Evolutionary conservation across 1,139 yeast species (phyloP).

Genomic region (Schizosaccharomyces versatilis): DNA sequence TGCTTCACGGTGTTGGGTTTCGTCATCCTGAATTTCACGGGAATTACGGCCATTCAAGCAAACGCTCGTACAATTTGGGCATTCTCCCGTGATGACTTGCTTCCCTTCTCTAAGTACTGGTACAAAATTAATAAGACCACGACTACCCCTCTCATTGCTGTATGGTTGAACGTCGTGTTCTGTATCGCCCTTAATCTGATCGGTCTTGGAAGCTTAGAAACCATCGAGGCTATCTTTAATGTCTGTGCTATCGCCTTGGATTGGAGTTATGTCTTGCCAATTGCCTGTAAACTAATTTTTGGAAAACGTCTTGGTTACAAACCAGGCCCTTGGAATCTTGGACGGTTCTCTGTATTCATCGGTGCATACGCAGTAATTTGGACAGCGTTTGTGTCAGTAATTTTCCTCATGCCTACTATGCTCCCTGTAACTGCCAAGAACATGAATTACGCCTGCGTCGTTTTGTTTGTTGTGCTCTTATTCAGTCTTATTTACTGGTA

Average conservation of each 20-base stretch:
- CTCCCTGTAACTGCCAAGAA: conserved; percentile 15
- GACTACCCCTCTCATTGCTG: conserved; percentile 9
- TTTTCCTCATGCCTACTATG: conserved; percentile 14
- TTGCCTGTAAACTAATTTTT: conserved; percentile 22
- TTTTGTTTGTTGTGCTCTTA: conserved; percentile 14
- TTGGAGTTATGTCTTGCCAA: conserved; percentile 38
- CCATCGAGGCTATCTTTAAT: conserved; percentile 39
- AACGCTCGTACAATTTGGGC: conserved; percentile 75
- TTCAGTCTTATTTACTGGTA: conserved; percentile 9
- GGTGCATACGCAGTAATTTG: conserved; percentile 15
- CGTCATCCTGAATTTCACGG: conserved; percentile 32
- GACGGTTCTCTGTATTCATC: conserved; percentile 25
- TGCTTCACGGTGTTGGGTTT: conserved; percentile 17
- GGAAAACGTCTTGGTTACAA: conserved; percentile 24
- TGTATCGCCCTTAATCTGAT: conserved; percentile 25
- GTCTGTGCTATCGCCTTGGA: conserved; percentile 39
- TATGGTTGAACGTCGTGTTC: conserved; percentile 9
- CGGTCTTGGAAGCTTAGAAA: conserved; percentile 36
- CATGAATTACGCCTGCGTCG: conserved; percentile 42
- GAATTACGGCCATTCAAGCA: conserved; percentile 45
- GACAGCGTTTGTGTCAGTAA: conserved; percentile 30
- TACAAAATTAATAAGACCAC: conserved; percentile 6
- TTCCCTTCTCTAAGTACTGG: conserved; percentile 33
- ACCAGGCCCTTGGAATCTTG: conserved; percentile 47
- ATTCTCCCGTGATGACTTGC: conserved; percentile 71